Base-by-base conservation (phyloP, 2,329 filamentous ascomycete genomes). In the Dryadomyces quercus-mongolicae region DNA sequence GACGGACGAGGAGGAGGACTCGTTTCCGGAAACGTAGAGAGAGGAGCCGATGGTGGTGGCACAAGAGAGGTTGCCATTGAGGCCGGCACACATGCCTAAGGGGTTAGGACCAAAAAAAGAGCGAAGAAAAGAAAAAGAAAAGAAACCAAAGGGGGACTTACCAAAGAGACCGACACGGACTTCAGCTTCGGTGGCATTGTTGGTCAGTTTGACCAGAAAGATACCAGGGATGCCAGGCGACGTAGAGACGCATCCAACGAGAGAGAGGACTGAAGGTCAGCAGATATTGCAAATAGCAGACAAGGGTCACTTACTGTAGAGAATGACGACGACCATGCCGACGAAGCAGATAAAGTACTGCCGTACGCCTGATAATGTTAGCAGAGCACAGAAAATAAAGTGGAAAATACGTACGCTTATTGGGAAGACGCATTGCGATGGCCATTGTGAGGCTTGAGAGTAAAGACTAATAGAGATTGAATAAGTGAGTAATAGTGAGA, bases 191-290 rank as follows among this genome's bases (percentile, higher is more conserved):
- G 57, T 59, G 13, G 40, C 18, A 44, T 57, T 59, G 57, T 60
- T 58, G 54, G 43, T 53, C 47, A 60, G 53, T 44, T 55, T 54
- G 54, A 60, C 52, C 18, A 62, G 51, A 48, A 51, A 61, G 49
- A 62, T 52, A 46, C 57, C 60, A 22, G 59, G 59, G 6, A 61
- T 38, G 34, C 60, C 59, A 36, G 60, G 60, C 5, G 60, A 61
- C 13, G 55, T 59, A n/a, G 59, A 60, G 34, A 53, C 57, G 54
- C 60, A 60, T 52, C 60, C 59, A 54, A 58, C 51, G 12, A 62
- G 56, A 3, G 56, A 46, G 48, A 62, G 58, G 25, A 61, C 58
- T 59, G 36, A 15, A 5, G 3, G 22, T 54, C n/a, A 54, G 48
- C 15, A 38, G 12, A 16, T 3, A 10, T 7, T 7, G 13, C 2